Conservation (phyloP, 805 yeast genomes). For the Saturnispora dispora region DNA sequence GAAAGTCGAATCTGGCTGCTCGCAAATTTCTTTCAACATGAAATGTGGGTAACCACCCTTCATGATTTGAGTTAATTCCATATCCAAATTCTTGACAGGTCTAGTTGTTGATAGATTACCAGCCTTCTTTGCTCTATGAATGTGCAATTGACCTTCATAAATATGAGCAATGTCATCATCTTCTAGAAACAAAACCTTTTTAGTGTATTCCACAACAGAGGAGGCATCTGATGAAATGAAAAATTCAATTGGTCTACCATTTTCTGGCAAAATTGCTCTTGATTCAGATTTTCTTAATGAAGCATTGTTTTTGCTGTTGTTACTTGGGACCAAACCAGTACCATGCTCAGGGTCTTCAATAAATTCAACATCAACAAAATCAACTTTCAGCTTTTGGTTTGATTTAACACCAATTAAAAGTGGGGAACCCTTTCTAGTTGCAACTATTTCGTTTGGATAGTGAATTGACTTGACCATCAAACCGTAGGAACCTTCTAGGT, state of each 20-base stretch:
- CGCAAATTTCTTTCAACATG: conserved; percentile 98
- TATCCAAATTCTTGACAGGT: conserved; percentile 91
- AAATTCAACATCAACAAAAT: conserved; percentile 96
- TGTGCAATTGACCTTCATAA: conserved; percentile 95
- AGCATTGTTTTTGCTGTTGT: conserved; percentile 32
- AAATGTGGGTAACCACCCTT: conserved; percentile 93
- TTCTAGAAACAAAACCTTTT: conserved; percentile 90
- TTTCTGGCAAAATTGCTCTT: conserved; percentile 90
- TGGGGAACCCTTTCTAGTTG: conserved; percentile 98
- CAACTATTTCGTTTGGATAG: conserved; percentile 92
- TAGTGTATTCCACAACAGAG: conserved; percentile 92
- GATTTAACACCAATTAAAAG: conserved; percentile 95
- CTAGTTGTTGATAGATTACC: conserved; percentile 89
- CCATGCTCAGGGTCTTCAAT: conserved; percentile 44
- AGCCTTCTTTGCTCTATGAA: conserved; percentile 87
- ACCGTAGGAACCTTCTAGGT: conserved; percentile 97
- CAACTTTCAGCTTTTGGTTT: conserved; percentile 90
- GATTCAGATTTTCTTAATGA: conserved; percentile 42
- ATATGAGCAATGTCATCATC: conserved; percentile 99
- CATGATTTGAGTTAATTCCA: conserved; percentile 97
- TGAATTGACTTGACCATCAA: conserved; percentile 83
- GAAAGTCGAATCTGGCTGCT: conserved; percentile 96
- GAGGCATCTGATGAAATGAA: conserved; percentile 96
- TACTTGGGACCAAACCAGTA: conserved; percentile 21
- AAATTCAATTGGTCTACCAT: conserved; percentile 88